phyloP scores from a whole-genome alignment of 2,329 filamentous ascomycete species.

The Trichoderma lentiforme region DNA sequence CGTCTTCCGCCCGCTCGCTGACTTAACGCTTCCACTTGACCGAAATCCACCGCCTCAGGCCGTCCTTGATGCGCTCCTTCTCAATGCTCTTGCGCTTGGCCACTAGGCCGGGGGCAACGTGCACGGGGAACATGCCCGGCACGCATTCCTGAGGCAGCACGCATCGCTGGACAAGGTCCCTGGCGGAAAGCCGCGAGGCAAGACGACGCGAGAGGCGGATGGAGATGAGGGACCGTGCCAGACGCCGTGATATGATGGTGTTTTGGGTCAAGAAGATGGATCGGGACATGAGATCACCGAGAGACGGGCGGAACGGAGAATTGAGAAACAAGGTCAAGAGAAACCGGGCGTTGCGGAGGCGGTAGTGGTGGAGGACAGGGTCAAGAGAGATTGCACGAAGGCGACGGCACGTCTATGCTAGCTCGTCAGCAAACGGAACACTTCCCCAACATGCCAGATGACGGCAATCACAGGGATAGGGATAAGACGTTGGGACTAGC shows the following conservation, averaged over 20 bases:
- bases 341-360: constrained; percentile 55
- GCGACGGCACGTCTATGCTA: constrained; percentile 54
- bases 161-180: constrained; percentile 58
- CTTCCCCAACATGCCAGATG: background rate
- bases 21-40: constrained; percentile 55
- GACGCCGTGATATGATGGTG: constrained; percentile 59
- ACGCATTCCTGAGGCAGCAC: constrained; percentile 65
- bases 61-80: constrained; percentile 65
- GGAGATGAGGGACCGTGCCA: constrained; percentile 61
- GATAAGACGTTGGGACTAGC: background rate
- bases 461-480: background rate
- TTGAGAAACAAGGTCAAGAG: constrained; percentile 55
- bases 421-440: constrained; percentile 21
- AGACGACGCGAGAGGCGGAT: constrained; percentile 64
- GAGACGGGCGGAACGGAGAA: constrained; percentile 55
- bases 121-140: constrained; percentile 39
- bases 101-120: constrained; percentile 59
- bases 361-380: constrained; percentile 62
- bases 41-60: constrained; percentile 62
- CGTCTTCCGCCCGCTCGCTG: constrained; percentile 45
- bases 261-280: constrained; percentile 67
- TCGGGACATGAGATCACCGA: constrained; percentile 59
- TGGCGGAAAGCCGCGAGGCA: constrained; percentile 55
- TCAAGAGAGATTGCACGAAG: constrained; percentile 60
- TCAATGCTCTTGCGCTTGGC: constrained; percentile 61